Conservation (phyloP, 2,329 filamentous ascomycete species). For the Aspergillus bombycis region DNA sequence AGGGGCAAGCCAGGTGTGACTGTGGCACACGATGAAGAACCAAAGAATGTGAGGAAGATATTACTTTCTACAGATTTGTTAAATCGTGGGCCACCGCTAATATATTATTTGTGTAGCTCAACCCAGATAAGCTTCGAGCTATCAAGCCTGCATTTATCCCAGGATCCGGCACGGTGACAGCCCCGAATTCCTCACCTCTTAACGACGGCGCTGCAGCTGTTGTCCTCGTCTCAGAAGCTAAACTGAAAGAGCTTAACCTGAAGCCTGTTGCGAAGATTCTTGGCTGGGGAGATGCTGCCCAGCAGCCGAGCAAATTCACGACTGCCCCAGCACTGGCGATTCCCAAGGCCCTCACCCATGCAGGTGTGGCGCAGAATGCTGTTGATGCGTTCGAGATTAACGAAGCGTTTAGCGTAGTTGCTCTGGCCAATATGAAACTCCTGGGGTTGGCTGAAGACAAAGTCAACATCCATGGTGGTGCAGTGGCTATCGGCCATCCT, state of each 20-base stretch:
- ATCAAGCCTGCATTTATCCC: slow-evolving; percentile 84
- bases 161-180: slow-evolving; percentile 81
- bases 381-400: slow-evolving; percentile 98
- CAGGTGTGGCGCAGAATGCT: slow-evolving; percentile 73
- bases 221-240: slow-evolving; percentile 90
- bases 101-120: slow-evolving; percentile 53
- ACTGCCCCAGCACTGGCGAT: slow-evolving; percentile 91
- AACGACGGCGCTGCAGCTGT: slow-evolving; percentile 93
- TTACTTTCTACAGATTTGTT: background rate
- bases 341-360: slow-evolving; percentile 96
- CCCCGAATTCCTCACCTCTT: slow-evolving; percentile 93
- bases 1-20: slow-evolving; percentile 84
- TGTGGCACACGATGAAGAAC: slow-evolving; percentile 88
- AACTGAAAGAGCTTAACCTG: slow-evolving; percentile 86
- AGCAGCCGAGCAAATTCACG: slow-evolving; percentile 93
- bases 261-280: slow-evolving; percentile 96
- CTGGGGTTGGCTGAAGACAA: slow-evolving; percentile 77
- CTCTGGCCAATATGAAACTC: slow-evolving; percentile 93
- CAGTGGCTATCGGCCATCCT: slow-evolving; percentile 93
- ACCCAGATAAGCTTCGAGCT: slow-evolving; percentile 77
- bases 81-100: background rate
- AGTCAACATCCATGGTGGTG: slow-evolving; percentile 93
- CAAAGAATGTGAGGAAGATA: slow-evolving; percentile 71
- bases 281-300: slow-evolving; percentile 93
- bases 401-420: slow-evolving; percentile 97